These are phyloP conservation scores for Brassica juncea DNA, from an alignment of 345 rosid genomes.

Conservation along the genomic window DNA sequence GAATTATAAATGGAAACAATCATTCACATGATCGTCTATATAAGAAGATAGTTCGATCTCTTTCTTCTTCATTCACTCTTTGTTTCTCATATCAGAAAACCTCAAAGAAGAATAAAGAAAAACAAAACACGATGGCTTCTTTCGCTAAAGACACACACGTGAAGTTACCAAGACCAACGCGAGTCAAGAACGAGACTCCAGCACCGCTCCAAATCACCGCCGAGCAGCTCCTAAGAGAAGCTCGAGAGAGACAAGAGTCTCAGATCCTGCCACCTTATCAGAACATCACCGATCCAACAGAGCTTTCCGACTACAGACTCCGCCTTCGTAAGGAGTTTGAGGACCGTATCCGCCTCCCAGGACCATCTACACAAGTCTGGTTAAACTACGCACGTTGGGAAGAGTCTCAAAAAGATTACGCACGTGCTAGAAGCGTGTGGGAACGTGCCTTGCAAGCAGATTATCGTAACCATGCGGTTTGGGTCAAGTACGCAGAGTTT, in stretches of 20 bases:
- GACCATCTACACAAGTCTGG: not conserved
- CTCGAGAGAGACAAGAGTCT: not conserved
- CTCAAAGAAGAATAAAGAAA: not conserved
- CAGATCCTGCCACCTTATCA: not conserved
- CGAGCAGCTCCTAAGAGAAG: not conserved
- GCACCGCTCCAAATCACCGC: not conserved
- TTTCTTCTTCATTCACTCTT: not conserved
- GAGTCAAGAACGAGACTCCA: not conserved
- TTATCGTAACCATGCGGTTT: not conserved
- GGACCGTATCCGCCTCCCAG: not conserved
- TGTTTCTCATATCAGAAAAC: not conserved
- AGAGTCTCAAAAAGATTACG: not conserved
- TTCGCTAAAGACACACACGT: not conserved
- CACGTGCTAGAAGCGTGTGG: not conserved
- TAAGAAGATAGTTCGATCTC: not conserved
- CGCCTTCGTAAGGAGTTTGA: not conserved
- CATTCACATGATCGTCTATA: not conserved
- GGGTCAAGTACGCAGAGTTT: not conserved
- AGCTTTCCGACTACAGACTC: not conserved
- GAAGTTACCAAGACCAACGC: not conserved
- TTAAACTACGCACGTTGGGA: not conserved
- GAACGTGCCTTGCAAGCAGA: not conserved
- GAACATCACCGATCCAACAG: not conserved
- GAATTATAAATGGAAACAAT: not conserved
- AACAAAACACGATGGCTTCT: not conserved